phyloP scores from a whole-genome alignment of 2,329 filamentous ascomycete genomes.

The Sporothrix humicola region DNA sequence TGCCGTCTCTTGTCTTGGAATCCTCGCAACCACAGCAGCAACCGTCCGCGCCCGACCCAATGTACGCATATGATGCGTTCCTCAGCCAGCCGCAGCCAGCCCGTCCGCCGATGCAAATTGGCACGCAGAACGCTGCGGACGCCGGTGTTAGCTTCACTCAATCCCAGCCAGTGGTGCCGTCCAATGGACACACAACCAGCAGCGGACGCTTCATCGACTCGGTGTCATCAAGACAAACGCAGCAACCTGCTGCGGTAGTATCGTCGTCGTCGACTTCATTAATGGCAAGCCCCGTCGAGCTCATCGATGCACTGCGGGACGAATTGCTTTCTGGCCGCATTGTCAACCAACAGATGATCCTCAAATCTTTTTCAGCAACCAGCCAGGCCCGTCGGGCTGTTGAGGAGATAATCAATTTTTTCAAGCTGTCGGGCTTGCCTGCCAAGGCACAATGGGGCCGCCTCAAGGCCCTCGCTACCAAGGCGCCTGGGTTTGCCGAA shows the following conservation, averaged over 20 bases:
- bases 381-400: slow-evolving; percentile 27
- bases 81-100: neutral
- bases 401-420: neutral
- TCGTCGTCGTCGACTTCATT: neutral
- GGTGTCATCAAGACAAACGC: neutral
- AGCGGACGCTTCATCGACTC: neutral
- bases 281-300: neutral
- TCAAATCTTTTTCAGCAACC: neutral
- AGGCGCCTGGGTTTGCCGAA: slow-evolving; percentile 42
- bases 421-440: slow-evolving; percentile 32
- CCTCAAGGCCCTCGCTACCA: slow-evolving; percentile 5
- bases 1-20: neutral
- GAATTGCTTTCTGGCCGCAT: neutral
- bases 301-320: too few species aligned
- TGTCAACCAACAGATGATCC: neutral
- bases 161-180: neutral
- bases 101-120: slow-evolving; percentile 25
- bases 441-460: slow-evolving; percentile 44
- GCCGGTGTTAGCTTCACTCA: neutral
- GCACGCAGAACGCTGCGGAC: neutral
- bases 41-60: neutral
- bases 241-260: too few species aligned
- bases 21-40: neutral
- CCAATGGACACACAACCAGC: neutral
- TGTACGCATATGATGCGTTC: slow-evolving; percentile 17